Evolutionary conservation across 192 early-diverging fungal genomes (phyloP), one percentile per base, ranked within the genome.

Genomic region (Podila horticola): DNA sequence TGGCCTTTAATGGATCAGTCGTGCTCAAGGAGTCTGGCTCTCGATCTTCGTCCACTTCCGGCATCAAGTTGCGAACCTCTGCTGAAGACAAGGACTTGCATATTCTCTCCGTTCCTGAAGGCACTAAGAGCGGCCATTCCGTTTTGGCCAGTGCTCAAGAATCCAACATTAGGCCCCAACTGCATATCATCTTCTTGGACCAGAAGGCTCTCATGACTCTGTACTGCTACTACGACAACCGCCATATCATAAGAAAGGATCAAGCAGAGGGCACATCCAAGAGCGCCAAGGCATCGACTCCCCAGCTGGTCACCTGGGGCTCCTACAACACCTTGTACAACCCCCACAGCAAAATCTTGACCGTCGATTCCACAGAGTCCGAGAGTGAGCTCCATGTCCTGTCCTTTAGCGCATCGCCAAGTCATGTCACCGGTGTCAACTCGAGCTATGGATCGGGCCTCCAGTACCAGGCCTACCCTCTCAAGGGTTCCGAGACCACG

Each of bases 1-100:
- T 94, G 63, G 90, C 91, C 0, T 94, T 94, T 67, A 76, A 86
- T 12, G 84, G 87, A 22, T 61, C 72, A 2, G 62, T 93, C 28
- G 57, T 66, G 7, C 58, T 91, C 5, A 84, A 38, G 26, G 48
- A 34, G 22, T 57, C 51, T 82, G 90, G 29, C 79, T 83, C 82
- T 60, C 75, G 15, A 64, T 74, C 58, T n/a, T 71, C 41, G 48
- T 34, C 10, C 66, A 52, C 64, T 10, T 41, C 41, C 24, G 58
- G 28, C 20, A 68, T 79, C 2, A 33, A 72, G 38, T 50, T 79
- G 6, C 50, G 38, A 20, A 51, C 51, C 22, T 72, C 70, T 11
- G 51, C 49, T 0, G 66, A 59, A 11, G 58, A 72, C 24, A 61
- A 29, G 57, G 28, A 30, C 15, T 28, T 79, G n/a, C 58, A 19